Base-by-base conservation (phyloP, 768 basidiomycete genomes). In the Pluteus cervinus region DNA sequence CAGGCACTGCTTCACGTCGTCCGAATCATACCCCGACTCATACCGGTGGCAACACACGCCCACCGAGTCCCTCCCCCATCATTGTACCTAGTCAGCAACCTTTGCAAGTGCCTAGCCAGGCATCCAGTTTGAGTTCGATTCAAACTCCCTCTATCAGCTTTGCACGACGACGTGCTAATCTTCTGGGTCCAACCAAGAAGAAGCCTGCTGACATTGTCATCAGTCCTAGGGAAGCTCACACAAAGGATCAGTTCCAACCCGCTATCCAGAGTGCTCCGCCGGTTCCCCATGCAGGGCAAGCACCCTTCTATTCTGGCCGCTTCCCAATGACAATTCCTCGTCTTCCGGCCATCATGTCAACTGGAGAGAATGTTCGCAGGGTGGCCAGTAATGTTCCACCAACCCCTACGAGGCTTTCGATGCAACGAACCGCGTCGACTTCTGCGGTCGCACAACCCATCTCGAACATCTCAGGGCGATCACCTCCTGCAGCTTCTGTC, bases 201-300 rank as follows among this genome's bases (percentile, higher is more conserved):
- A 87, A 86, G 56, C 85, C 85, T 1, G 83, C 85, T 2, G 85
- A 87, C 50, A 82, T 86, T 43, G 50, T 86, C 43, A 86, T 88
- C 65, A 81, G 76, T 46, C 82, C 84, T 7, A 66, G 80, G 36
- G 80, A 79, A 43, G 53, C 65, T 4, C 69, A 73, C 21, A 63
- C 64, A 10, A 55, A 62, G 17, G 77, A 79, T 41, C 74, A 74
- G 39, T 60, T 80, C 26, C 73, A 72, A 38, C 81, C 83, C 16
- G 69, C 71, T 33, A 81, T 88, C 23, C 85, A 86, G 55, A 86
- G 83, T 46, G 85, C 85, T 0, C 85, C 85, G 1, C 80, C 84
- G 1, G 63, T 81, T 30, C 73, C 76, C 1, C 72, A 73, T 34
- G 69, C 68, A 5, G 65, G 61, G 2, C 70, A 72, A 46, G 53